Evolutionary conservation across 202 grass and related monocot genomes (phyloP), one percentile per base, ranked within the genome.

Genomic region (Setaria italica): DNA sequence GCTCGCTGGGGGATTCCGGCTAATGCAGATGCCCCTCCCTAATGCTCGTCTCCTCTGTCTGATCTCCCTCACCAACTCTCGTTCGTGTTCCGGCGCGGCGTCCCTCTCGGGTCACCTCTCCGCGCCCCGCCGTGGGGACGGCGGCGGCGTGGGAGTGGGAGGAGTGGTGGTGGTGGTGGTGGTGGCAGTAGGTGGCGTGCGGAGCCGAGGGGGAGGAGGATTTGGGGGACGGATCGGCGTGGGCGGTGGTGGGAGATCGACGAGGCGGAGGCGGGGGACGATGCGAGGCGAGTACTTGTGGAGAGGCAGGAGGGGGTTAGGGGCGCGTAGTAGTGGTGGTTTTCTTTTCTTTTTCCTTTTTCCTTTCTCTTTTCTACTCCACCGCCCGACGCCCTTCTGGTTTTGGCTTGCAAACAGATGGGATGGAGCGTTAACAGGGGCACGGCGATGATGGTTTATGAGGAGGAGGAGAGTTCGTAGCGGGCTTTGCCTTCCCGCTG

Each of bases 21-120:
- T 67, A 85, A 82, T 89, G 71, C 87, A 58, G 83, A 68, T 74
- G 71, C 64, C 46, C 17, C 7, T 80, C 46, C 17, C 7, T 80
- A 37, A 65, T 54, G 67, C 25, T 11, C 47, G 4, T 56, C 25
- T 25, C 25, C 25, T 25, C 25, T 25, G 25, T 25, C 32, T 86
- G 84, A 86, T 60, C 78, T 46, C 59, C 29, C 78, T 69, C 84
- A 79, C 74, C 88, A 62, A 87, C 88, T 78, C 88, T 8, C 64
- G 0, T 4, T 16, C 11, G 30, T 53, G 71, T 51, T 7, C 17
- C 37, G 47, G 17, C 30, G 39, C 21, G 47, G 17, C 30, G 21
- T 37, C 69, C 19, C 41, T 57, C 21, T 32, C 35, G 3, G 29
- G 63, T 42, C 48, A 33, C 55, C 16, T 11, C 25, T 15, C 21